Evolutionary conservation across 345 rosid genomes (phyloP), one percentile per base, ranked within the genome.

Genomic region (Jatropha curcas): DNA sequence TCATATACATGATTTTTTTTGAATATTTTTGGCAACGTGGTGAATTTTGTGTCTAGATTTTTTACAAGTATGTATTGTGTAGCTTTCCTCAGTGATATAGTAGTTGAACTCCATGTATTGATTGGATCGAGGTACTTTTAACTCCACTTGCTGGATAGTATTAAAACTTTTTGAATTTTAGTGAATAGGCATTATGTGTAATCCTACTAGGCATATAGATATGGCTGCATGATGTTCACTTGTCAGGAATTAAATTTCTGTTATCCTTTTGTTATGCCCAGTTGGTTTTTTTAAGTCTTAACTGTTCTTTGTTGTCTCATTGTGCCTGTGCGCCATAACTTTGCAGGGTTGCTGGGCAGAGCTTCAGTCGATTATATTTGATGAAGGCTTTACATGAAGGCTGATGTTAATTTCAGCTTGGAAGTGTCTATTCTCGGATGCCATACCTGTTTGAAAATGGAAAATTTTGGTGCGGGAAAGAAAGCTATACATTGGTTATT

Each of bases 261-360:
- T 37, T 37, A 31, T 53, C 48, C 41, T 27, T 20, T 11, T 17
- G 28, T 17, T 9, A 33, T 11, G 14, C 6, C 7, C 59, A 27
- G 33, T 31, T 3, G 1, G n/a, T n/a, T n/a, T 20, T 1, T 60
- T 16, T 9, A 12, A 55, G 14, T 28, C 25, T n/a, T n/a, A 1
- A 4, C 20, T 30, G 30, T 17, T 34, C 45, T 5, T 57, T 7
- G 12, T 27, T 30, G 41, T 43, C 50, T 27, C 68, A 28, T 31
- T 33, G 0, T 22, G 2, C 31, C 13, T 57, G 10, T 57, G 20
- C 20, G 1, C 12, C 17, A 11, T 27, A 19, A 56, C 27, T 37
- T 55, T 83, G 82, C 95, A 96, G 99, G 82, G 99, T 91, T 80
- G 82, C 97, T 14, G 99, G 97, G 34, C 99, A 93, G 84, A 96